Evolutionary conservation across 116 monocot species (phyloP).

Genomic region (Posidonia oceanica): DNA sequence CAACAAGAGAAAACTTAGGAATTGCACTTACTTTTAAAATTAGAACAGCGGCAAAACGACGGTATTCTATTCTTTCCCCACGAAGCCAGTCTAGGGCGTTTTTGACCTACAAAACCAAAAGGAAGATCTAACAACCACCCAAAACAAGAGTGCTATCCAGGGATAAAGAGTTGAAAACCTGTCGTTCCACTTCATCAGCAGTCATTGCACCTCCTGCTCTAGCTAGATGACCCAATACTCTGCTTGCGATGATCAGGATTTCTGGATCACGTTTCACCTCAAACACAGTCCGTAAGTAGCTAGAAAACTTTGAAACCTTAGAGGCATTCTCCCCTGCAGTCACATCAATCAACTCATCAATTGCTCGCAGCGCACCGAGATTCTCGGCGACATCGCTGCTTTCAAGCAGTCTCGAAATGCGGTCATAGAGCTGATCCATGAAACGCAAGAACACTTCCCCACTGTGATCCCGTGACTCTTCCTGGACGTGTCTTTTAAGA

Average conservation of each 20-base stretch:
- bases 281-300: constrained; percentile 70
- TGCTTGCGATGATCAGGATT: constrained; percentile 74
- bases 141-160: not conserved
- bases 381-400: constrained; percentile 75
- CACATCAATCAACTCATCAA: constrained; percentile 84
- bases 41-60: constrained; percentile 90
- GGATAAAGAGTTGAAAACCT: constrained; percentile 28
- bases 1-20: not conserved
- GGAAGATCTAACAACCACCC: not conserved
- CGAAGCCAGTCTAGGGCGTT: constrained; percentile 91
- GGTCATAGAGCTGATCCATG: constrained; percentile 97
- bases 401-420: constrained; percentile 57
- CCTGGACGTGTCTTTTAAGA: constrained; percentile 56
- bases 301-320: constrained; percentile 85
- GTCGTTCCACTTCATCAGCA: constrained; percentile 96
- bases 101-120: constrained; percentile 41
- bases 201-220: constrained; percentile 96
- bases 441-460: constrained; percentile 76
- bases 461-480: constrained; percentile 66
- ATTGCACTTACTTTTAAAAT: constrained; percentile 75
- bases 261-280: constrained; percentile 84
- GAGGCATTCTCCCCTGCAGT: constrained; percentile 78
- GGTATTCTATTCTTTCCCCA: constrained; percentile 82
- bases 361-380: constrained; percentile 72
- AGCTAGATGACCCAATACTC: constrained; percentile 83